A percentile compares a stretch with the other conserved stretches of the same genome.
Conservation (phyloP, 495 filamentous ascomycete genomes). For the Trichoderma reesei region DNA sequence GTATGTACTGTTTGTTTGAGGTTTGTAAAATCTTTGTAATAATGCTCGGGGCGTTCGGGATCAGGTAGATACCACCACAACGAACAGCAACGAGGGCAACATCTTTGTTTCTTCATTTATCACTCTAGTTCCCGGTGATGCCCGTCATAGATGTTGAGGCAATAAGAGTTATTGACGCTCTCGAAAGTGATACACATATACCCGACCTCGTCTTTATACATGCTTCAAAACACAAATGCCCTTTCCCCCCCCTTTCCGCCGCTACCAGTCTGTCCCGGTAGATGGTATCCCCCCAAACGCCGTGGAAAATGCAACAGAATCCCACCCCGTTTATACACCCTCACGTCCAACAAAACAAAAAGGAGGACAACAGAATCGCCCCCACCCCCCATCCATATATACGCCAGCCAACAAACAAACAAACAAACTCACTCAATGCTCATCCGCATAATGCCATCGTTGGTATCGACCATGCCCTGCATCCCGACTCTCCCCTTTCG, state of each 20-base stretch:
- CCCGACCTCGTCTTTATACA: background rate
- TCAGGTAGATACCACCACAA: background rate
- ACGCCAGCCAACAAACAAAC: too few relatives aligned
- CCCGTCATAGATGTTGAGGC: background rate
- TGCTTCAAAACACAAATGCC: background rate
- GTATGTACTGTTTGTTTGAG: background rate
- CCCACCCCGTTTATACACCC: background rate
- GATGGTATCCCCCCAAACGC: background rate
- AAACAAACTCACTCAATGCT: slow-evolving; percentile 60
- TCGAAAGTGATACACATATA: background rate
- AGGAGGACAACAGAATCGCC: too few relatives aligned
- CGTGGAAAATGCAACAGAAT: background rate
- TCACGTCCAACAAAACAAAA: too few relatives aligned
- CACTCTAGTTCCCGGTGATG: background rate
- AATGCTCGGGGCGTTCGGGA: slow-evolving; percentile 2
- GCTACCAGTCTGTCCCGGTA: background rate
- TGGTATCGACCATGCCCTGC: slow-evolving; percentile 92
- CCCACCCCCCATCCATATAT: too few relatives aligned
- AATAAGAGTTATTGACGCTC: background rate
- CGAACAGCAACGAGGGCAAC: background rate
- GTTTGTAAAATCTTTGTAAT: background rate
- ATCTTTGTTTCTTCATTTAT: background rate
- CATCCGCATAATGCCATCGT: slow-evolving; percentile 95
- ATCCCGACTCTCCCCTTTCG: slow-evolving; percentile 58
- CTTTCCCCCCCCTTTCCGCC: background rate